Base-by-base conservation (phyloP, 2,329 filamentous ascomycete genomes). In the Stemphylium lycopersici region DNA sequence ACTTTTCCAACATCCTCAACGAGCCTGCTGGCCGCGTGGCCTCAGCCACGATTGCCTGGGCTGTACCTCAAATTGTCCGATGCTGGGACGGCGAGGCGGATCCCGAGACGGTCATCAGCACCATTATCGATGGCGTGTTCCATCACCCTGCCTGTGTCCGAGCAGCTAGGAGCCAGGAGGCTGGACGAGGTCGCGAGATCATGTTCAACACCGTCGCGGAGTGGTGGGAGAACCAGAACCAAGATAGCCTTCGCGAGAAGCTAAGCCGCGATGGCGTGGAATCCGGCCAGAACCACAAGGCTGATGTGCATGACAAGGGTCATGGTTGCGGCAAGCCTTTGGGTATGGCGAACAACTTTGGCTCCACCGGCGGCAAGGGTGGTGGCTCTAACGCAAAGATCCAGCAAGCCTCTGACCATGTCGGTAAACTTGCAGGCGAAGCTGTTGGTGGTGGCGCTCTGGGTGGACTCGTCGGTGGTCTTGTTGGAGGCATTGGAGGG, bases 1-100 rank as follows among this genome's bases (percentile, higher is more conserved):
- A 97, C 77, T 97, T 97, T 75, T 90, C 89, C 60, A 96, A 96
- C 70, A 81, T 89, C 29, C 83, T 97, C 55, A 97, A 97, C 72
- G 92, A 96, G 72, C 84, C 92, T 38, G 93, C 91, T 40, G 93
- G 93, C 51, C 89, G 88, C 67, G 85, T 92, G 55, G 91, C 93
- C 22, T 90, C 88, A 59, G 85, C 87, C 66, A 86, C 93, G 42
- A 80, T 97, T 38, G 85, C 84, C 52, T 97, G 92, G 91, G 88
- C 88, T 18, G 91, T 96, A 12, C 93, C 93, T 7, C 91, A 96
- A 74, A 79, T 97, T 57, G 95, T 97, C 79, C 80, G 90, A 32
- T 90, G 88, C 66, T 96, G 93, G 86, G 93, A 97, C 67, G 83
- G 96, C 62, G 87, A 93, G 51, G 79, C 83, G 52, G 90, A 96